Percentiles rank a stretch among this genome's conserved stretches.
Conservation (phyloP, 208 protist species). For the Acanthamoeba quina region DNA sequence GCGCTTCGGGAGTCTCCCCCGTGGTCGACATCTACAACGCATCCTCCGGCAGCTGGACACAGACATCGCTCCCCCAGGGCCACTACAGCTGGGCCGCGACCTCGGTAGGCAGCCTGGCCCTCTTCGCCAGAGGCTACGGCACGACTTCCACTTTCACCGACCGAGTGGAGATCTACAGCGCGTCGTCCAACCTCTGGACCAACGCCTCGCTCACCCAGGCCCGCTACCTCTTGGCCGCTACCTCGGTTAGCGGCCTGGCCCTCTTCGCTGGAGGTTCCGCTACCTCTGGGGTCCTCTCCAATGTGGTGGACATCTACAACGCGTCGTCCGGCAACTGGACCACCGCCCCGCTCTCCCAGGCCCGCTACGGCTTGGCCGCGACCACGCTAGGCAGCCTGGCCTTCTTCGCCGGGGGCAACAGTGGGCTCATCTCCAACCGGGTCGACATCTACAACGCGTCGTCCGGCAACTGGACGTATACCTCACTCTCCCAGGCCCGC, state of each 20-base stretch:
- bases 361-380: no score
- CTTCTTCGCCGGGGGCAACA: not conserved
- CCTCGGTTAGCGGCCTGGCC: not conserved
- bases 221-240: not conserved
- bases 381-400: not conserved
- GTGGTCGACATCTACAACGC: not conserved
- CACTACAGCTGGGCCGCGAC: not conserved
- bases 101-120: not conserved
- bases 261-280: not conserved
- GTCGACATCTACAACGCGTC: not conserved
- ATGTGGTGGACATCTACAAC: constrained; percentile 16
- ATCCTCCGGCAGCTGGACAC: not conserved
- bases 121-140: not conserved
- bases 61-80: not conserved
- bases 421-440: not conserved
- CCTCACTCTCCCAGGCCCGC: not conserved
- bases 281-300: not conserved
- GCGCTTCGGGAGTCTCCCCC: no score
- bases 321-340: not conserved
- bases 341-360: no score
- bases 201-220: not conserved
- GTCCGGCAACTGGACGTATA: not conserved
- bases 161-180: not conserved
- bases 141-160: not conserved
- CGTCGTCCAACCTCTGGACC: not conserved